Evolutionary conservation across 2,329 filamentous ascomycete genomes (phyloP).

Genomic region (Aspergillus floridensis): DNA sequence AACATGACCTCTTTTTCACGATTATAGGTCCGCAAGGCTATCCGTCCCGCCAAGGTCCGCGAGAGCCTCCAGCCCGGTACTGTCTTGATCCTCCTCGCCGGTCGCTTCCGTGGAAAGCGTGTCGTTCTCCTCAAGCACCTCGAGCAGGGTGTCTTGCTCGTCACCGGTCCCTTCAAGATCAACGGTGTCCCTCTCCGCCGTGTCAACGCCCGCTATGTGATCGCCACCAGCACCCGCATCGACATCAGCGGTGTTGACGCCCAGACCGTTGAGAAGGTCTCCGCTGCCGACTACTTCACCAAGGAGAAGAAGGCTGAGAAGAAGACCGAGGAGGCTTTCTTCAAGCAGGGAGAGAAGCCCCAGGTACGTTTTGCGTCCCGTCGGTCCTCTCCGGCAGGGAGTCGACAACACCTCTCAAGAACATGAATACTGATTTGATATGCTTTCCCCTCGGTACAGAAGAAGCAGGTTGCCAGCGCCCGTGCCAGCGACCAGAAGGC

Average conservation of each 20-base stretch:
- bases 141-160: conserved; percentile 94
- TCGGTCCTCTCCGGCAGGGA: background rate
- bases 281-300: conserved; percentile 90
- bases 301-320: conserved; percentile 86
- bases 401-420: too few relatives aligned
- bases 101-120: conserved; percentile 99
- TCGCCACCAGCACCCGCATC: conserved; percentile 49
- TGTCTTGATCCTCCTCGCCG: conserved; percentile 97
- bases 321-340: conserved; percentile 99
- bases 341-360: conserved; percentile 98
- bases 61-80: conserved; percentile 88
- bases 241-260: conserved; percentile 76
- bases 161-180: conserved; percentile 99
- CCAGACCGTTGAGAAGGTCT: conserved; percentile 73
- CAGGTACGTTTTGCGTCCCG: conserved; percentile 63
- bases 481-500: conserved; percentile 97
- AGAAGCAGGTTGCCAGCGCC: conserved; percentile 92
- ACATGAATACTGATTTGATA: conserved; percentile 7
- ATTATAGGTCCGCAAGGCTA: conserved; percentile 84
- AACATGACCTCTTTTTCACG: conserved; percentile 25
- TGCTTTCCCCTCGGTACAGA: conserved; percentile 57
- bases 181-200: conserved; percentile 97
- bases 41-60: conserved; percentile 83
- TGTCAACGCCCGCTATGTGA: conserved; percentile 53
- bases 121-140: conserved; percentile 98